Evolutionary conservation across 176 grass and related monocot species (phyloP), one percentile per base, ranked within the genome.

Genomic region (Cenchrus fungigraminus): DNA sequence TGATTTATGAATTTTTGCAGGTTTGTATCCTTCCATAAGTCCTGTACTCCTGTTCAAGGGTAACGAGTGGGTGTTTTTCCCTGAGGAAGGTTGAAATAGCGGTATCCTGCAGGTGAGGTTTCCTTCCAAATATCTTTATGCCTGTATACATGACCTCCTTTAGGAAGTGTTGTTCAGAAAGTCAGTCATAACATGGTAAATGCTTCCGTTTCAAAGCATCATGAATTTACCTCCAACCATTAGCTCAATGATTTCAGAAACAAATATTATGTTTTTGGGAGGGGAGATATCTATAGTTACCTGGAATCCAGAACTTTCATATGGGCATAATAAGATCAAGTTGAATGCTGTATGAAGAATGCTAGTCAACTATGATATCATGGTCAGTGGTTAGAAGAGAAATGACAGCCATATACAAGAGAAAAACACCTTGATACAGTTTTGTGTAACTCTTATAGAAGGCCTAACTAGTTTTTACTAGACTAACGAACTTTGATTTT

Each of bases 181-280:
- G 4, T 71, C 54, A 63, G 22, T 71, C n/a, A 40, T 71, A 71
- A 51, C 17, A 79, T 56, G 8, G 50, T 40, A 56, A 72, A 83
- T 46, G 55, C 14, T 83, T 87, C 1, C 12, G 6, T 73, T 64
- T 2, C 28, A 42, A 66, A 22, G 56, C 42, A 50, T 59, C 6
- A 28, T 84, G 71, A 72, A 67, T 67, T 88, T 74, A 16, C 9
- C 19, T 79, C 16, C 58, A 58, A 79, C 12, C 37, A 22, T 34
- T 73, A 65, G 57, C 19, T 78, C 6, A 71, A 45, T 1, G 31
- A 25, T 68, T 68, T 80, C 25, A 12, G 28, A 53, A 81, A 68
- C 3, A 25, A n/a, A 69, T 13, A 4, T 22, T 66, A 22, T 6
- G 4, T 81, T 55, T 56, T 43, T 44, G 28, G 9, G 8, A 53